phyloP scores from a whole-genome alignment of 2,329 filamentous ascomycete species.

The Pestalotiopsis sp. region DNA sequence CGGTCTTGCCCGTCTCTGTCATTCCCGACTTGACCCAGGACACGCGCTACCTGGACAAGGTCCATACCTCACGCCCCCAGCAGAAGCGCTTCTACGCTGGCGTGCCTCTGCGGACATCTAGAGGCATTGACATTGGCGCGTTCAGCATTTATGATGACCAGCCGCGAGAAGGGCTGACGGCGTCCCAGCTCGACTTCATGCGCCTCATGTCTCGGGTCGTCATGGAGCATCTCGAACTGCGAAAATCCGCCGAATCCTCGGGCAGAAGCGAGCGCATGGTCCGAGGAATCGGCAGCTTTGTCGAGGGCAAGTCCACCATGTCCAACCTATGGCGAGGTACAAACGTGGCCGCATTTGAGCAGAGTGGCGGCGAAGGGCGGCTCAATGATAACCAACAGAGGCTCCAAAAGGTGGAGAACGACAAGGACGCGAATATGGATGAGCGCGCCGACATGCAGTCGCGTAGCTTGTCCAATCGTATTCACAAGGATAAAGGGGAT shows the following conservation, averaged over 20 bases:
- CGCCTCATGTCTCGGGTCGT: slow-evolving; percentile 19
- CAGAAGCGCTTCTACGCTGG: slow-evolving; percentile 24
- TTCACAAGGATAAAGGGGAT: too few relatives aligned
- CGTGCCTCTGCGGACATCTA: slow-evolving; percentile 18
- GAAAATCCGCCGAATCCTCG: slow-evolving; percentile 10
- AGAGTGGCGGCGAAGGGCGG: slow-evolving; percentile 21
- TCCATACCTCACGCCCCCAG: slow-evolving; percentile 14
- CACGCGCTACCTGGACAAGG: slow-evolving; percentile 26
- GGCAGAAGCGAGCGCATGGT: slow-evolving; percentile 26
- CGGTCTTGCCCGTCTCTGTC: slow-evolving; percentile 34
- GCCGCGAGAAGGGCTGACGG: slow-evolving; percentile 12
- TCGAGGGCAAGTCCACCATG: slow-evolving; percentile 24
- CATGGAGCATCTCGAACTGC: slow-evolving; percentile 20
- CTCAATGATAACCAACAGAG: slow-evolving; percentile 24
- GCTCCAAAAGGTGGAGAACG: slow-evolving; percentile 4
- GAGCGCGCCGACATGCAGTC: background rate
- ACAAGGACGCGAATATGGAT: background rate
- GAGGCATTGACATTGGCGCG: slow-evolving; percentile 22
- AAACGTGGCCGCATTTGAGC: slow-evolving; percentile 18
- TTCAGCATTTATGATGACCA: slow-evolving; percentile 16
- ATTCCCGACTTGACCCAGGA: slow-evolving; percentile 37
- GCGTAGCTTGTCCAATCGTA: background rate
- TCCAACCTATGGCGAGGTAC: slow-evolving; percentile 21
- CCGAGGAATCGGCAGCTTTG: slow-evolving; percentile 25
- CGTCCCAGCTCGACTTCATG: slow-evolving; percentile 14